phyloP scores from a whole-genome alignment of 371 early-diverging fungal species.

The Mucor velutinosus region DNA sequence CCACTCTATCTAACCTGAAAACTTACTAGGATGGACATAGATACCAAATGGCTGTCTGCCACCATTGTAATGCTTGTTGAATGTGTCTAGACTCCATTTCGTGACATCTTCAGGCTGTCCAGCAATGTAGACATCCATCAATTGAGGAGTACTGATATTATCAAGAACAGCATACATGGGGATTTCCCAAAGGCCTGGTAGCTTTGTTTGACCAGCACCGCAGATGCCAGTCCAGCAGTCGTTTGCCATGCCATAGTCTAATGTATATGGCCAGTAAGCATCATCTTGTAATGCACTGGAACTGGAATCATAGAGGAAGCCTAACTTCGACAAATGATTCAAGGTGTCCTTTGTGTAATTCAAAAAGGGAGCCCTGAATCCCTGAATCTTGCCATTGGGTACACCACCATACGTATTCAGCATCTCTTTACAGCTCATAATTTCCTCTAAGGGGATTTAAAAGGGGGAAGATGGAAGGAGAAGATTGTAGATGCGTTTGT shows the following conservation, averaged over 20 bases:
- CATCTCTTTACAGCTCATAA: constrained; percentile 50
- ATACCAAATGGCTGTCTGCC: constrained; percentile 71
- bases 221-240: constrained; percentile 67
- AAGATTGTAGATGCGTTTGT: background rate
- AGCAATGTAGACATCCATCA: constrained; percentile 72
- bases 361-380: constrained; percentile 72
- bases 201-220: constrained; percentile 36
- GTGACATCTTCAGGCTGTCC: constrained; percentile 45
- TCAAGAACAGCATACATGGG: constrained; percentile 61
- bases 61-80: constrained; percentile 63
- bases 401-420: constrained; percentile 67
- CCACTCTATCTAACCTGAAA: background rate
- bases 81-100: constrained; percentile 46
- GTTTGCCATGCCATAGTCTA: constrained; percentile 71
- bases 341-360: constrained; percentile 63
- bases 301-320: constrained; percentile 68
- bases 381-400: constrained; percentile 64
- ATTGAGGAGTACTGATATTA: constrained; percentile 42
- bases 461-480: background rate
- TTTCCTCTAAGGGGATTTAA: constrained; percentile 38
- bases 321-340: constrained; percentile 47
- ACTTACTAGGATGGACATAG: constrained; percentile 59
- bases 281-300: constrained; percentile 53
- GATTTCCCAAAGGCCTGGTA: constrained; percentile 74
- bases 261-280: constrained; percentile 72